A percentile compares a stretch with the other conserved stretches of the same genome.
phyloP scores from a whole-genome alignment of 805 yeast species.

The Martiniozyma abietophila region DNA sequence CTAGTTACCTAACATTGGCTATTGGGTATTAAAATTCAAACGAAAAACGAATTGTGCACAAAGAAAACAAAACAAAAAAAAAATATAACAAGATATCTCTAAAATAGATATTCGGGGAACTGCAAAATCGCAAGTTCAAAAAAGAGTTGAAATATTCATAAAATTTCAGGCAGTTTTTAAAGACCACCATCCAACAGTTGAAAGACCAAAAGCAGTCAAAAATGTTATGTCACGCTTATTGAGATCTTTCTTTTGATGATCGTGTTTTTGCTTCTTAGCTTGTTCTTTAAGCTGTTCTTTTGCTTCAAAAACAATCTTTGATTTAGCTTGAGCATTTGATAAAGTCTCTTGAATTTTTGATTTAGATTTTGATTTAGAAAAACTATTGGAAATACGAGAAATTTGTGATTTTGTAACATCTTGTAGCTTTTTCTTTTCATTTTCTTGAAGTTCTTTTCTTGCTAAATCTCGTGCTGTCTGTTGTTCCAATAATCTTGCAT shows the following conservation, averaged over 20 bases:
- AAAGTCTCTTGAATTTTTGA: conserved; percentile 2
- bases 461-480: background rate
- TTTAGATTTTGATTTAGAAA: background rate
- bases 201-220: conserved; percentile 20
- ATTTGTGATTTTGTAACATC: background rate
- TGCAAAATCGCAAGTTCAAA: background rate
- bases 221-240: conserved; percentile 16
- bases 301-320: conserved; percentile 4
- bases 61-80: background rate
- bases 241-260: conserved; percentile 5
- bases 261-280: conserved; percentile 3
- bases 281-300: conserved; percentile 7
- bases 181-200: conserved; percentile 29
- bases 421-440: conserved; percentile 1
- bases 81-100: background rate
- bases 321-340: conserved; percentile 3
- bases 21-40: too few species aligned
- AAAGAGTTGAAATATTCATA: background rate
- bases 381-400: too few species aligned
- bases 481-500: background rate
- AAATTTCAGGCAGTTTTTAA: conserved; percentile 14
- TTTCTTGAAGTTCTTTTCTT: background rate
- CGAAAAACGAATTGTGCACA: too few species aligned
- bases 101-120: background rate
- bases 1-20: too few species aligned